Evolutionary conservation across 306 rosid genomes (phyloP), one percentile per base, ranked within the genome.

Genomic region (Quercus bicolor): DNA sequence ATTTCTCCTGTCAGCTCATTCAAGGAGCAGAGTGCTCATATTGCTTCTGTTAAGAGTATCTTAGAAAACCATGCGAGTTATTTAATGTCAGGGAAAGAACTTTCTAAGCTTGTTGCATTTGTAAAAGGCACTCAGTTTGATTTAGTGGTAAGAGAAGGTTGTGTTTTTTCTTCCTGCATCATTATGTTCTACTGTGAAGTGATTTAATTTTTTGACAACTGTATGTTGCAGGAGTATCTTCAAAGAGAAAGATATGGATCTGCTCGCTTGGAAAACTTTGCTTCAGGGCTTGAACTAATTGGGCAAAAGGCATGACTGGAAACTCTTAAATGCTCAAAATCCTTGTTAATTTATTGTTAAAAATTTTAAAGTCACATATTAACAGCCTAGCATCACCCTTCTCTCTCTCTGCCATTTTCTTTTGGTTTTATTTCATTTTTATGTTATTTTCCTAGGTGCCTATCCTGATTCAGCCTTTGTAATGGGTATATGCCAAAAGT

Each of bases 71-170:
- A 95, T 84, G 99, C 99, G 54, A 89, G 97, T 89, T 90, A 88
- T 85, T 82, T 95, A 83, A 95, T 95, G 98, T 86, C 98, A 5
- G 98, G 91, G 70, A 95, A 95, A 85, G 97, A 95, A 85, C 98
- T 91, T 51, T 93, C 99, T 59, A 95, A 93, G 89, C 99, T 95
- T 75, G 99, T 95, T 45, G 98, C 98, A 74, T 95, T 95, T 83
- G 99, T 91, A 80, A 90, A 95, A 80, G 97, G 98, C 87, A 90
- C 99, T 79, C 99, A 90, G 83, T 93, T 95, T 87, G 99, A 93
- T 90, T 90, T 95, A 80, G 98, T 95, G 89, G 99, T 95, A 84
- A 83, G 86, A 81, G 60, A 75, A 56, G 65, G 12, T 72, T 43
- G 28, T 28, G 56, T 31, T 64, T 48, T 75, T 8, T 65, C 48